Evolutionary conservation across 2,329 filamentous ascomycete genomes (phyloP).

Genomic region (Pseudogymnoascus sp.): DNA sequence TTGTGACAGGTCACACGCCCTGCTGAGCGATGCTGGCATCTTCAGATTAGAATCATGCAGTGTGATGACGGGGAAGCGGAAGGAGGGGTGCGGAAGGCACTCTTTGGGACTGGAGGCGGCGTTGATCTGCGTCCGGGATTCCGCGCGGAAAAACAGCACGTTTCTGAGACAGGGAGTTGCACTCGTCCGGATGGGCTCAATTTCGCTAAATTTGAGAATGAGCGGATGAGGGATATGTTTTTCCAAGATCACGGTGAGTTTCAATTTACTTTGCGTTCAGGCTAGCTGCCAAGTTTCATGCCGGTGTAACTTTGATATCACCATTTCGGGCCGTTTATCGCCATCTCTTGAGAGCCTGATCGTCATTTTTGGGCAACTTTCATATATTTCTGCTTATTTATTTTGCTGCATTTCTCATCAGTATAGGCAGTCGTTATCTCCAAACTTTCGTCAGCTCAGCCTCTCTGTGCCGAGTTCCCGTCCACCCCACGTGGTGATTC

Average conservation of each 20-base stretch:
- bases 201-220: not conserved
- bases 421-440: not conserved
- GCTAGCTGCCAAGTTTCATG: not conserved
- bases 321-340: slow-evolving; percentile 3
- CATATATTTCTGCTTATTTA: not conserved
- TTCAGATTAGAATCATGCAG: slow-evolving; percentile 4
- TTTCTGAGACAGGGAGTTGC: not conserved
- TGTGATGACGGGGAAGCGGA: not conserved
- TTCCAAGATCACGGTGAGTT: not conserved
- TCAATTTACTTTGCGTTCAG: not conserved
- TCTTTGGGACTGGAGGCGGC: not conserved
- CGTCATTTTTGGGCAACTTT: not conserved
- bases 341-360: not conserved
- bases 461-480: not conserved
- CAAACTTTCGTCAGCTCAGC: not conserved
- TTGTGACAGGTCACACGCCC: slow-evolving; percentile 3
- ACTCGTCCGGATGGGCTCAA: not conserved
- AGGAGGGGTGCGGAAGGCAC: not conserved
- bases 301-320: not conserved
- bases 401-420: not conserved
- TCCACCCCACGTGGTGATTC: not conserved
- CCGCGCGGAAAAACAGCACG: not conserved
- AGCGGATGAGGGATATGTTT: not conserved
- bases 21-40: not conserved
- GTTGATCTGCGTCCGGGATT: slow-evolving; percentile 1